Conservation (phyloP, 148 eudicot species). For the Silene uniflora region DNA sequence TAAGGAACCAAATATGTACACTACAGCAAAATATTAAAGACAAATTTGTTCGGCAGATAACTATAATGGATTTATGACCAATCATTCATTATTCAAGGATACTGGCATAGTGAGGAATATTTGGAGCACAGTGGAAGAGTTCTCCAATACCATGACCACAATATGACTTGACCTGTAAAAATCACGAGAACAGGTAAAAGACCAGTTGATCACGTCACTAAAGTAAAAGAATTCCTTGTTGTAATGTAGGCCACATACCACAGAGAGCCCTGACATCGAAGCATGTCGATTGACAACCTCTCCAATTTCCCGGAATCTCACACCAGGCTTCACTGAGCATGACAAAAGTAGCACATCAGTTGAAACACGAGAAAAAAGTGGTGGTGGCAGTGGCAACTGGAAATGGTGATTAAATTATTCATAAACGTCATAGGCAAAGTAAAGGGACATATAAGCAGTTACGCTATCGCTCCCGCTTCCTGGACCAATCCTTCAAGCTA, state of each 20-base stretch:
- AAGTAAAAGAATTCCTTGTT: not conserved
- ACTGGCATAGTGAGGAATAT: constrained; percentile 96
- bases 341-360: constrained; percentile 17
- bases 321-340: constrained; percentile 81
- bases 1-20: constrained; percentile 36
- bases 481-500: not conserved
- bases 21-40: constrained; percentile 3
- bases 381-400: not conserved
- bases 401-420: not conserved
- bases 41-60: not conserved
- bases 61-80: not conserved
- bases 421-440: not conserved
- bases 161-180: constrained; percentile 71
- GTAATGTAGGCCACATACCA: constrained; percentile 44
- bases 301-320: constrained; percentile 91
- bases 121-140: constrained; percentile 98
- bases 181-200: constrained; percentile 8
- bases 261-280: constrained; percentile 85
- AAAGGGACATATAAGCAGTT: not conserved
- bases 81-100: constrained; percentile 43
- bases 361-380: not conserved
- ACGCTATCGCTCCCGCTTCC: not conserved
- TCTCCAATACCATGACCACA: constrained; percentile 99
- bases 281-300: constrained; percentile 94
- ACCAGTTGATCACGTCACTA: not conserved